phyloP scores from a whole-genome alignment of 495 filamentous ascomycete species.

The Aspergillus campestris region DNA sequence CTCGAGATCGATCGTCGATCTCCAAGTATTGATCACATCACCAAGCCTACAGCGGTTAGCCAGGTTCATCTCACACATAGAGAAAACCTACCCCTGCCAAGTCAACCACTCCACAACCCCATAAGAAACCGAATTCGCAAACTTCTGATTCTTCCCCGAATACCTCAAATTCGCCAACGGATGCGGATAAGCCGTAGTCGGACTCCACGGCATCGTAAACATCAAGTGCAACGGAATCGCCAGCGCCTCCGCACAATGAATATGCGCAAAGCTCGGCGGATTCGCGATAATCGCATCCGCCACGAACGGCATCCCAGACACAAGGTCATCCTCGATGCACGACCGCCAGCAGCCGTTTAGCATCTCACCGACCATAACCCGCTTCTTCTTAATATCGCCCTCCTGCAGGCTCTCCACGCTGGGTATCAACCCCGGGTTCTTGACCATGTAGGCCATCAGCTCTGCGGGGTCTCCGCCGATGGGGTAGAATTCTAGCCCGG shows the following conservation, averaged over 20 bases:
- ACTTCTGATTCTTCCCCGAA: conserved; percentile 31
- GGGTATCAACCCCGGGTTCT: conserved; percentile 45
- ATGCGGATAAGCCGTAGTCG: conserved; percentile 48
- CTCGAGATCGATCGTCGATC: conserved; percentile 44
- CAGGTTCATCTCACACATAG: background rate
- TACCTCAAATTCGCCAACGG: conserved; percentile 47
- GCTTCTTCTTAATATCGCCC: conserved; percentile 38
- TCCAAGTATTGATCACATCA: conserved; percentile 51
- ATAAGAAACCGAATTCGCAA: conserved; percentile 53
- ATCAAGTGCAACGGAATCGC: conserved; percentile 56
- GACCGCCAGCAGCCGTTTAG: conserved; percentile 56
- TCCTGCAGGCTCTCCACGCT: conserved; percentile 34
- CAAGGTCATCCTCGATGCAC: conserved; percentile 45
- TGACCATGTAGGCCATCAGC: conserved; percentile 55
- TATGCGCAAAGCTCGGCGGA: conserved; percentile 57
- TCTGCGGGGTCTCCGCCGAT: conserved; percentile 56
- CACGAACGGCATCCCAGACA: conserved; percentile 50
- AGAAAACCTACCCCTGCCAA: conserved; percentile 49
- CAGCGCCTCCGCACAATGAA: conserved; percentile 55
- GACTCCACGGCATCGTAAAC: conserved; percentile 57
- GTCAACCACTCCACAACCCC: conserved; percentile 55
- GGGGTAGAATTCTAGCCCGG: conserved; percentile 53
- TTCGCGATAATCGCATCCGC: conserved; percentile 63
- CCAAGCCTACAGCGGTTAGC: conserved; percentile 37
- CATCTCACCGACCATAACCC: conserved; percentile 49